phyloP scores from a whole-genome alignment of 2,329 filamentous ascomycete genomes.

The Microdochium paspali region DNA sequence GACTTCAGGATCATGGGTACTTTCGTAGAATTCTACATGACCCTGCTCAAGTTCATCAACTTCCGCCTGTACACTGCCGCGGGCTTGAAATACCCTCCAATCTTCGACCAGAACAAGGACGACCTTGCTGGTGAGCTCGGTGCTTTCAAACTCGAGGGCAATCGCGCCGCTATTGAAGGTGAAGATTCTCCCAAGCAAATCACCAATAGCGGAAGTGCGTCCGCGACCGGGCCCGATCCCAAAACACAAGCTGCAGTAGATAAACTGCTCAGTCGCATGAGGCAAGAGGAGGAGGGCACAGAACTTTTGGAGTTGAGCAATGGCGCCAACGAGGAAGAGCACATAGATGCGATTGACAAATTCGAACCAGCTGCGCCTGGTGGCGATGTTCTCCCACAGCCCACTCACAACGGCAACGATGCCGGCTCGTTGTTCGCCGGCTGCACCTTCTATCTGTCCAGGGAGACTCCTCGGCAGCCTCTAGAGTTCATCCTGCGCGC shows the following conservation, averaged over 20 bases:
- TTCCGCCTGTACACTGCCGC: slow-evolving; percentile 87
- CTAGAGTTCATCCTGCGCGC: slow-evolving; percentile 88
- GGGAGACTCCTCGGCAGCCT: slow-evolving; percentile 83
- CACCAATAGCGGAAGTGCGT: slow-evolving; percentile 26
- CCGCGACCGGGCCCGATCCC: slow-evolving; percentile 37
- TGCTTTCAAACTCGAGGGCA: slow-evolving; percentile 83
- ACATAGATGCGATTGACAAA: slow-evolving; percentile 68
- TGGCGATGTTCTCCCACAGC: slow-evolving; percentile 80
- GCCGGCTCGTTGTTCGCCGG: slow-evolving; percentile 73
- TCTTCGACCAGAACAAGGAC: slow-evolving; percentile 80
- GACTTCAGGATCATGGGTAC: slow-evolving; percentile 99
- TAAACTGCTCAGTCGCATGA: slow-evolving; percentile 60
- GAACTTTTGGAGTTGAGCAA: slow-evolving; percentile 30
- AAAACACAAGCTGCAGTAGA: slow-evolving; percentile 57
- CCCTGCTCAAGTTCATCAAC: slow-evolving; percentile 90
- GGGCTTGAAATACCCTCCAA: slow-evolving; percentile 90
- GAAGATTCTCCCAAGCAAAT: slow-evolving; percentile 44
- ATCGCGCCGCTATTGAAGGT: slow-evolving; percentile 40
- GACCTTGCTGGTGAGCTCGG: slow-evolving; percentile 83
- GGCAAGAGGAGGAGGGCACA: slow-evolving; percentile 34
- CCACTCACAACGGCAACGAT: slow-evolving; percentile 54
- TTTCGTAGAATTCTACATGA: slow-evolving; percentile 98
- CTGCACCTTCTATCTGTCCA: slow-evolving; percentile 85
- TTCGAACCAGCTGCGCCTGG: slow-evolving; percentile 79
- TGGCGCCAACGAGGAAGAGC: slow-evolving; percentile 33